These are phyloP conservation scores for Trifolium repens DNA, from an alignment of 306 rosid species.

Conservation along the genomic window DNA sequence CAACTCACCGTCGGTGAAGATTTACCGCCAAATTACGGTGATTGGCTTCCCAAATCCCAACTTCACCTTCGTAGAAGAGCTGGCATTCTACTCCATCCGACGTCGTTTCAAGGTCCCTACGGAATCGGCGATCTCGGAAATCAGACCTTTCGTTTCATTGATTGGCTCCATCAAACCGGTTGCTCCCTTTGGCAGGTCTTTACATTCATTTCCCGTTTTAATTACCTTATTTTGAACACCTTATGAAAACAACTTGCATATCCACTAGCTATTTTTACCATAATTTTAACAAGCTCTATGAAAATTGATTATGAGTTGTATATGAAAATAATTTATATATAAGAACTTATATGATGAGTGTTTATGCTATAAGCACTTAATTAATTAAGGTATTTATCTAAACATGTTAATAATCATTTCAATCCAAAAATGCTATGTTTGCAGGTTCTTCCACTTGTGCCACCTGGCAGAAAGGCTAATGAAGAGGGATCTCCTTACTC, in stretches of 20 bases:
- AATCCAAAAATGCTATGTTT: conserved; percentile 6
- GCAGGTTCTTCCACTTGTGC: conserved; percentile 96
- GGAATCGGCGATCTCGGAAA: conserved; percentile 91
- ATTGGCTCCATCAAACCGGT: conserved; percentile 81
- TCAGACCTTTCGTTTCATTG: conserved; percentile 79
- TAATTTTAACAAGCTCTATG: too few species aligned
- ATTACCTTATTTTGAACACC: background rate
- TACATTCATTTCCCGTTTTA: background rate
- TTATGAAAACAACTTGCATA: background rate
- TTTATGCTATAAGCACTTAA: background rate
- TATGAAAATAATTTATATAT: background rate
- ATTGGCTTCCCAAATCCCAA: conserved; percentile 57
- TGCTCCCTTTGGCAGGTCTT: conserved; percentile 87
- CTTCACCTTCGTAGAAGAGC: conserved; percentile 71
- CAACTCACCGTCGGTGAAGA: conserved; percentile 49
- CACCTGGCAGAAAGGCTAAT: conserved; percentile 88
- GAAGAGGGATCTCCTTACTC: conserved; percentile 80
- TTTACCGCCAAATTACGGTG: conserved; percentile 65
- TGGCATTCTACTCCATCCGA: conserved; percentile 87
- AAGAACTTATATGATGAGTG: background rate
- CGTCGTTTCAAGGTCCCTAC: conserved; percentile 82
- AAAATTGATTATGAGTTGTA: too few species aligned
- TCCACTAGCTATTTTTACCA: background rate
- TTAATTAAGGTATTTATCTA: background rate
- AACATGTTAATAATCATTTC: background rate